A percentile compares a stretch with the other conserved stretches of the same genome.
These are phyloP conservation scores for Alternaria rosae DNA, from an alignment of 2,329 filamentous ascomycete species.

Conservation along the genomic window DNA sequence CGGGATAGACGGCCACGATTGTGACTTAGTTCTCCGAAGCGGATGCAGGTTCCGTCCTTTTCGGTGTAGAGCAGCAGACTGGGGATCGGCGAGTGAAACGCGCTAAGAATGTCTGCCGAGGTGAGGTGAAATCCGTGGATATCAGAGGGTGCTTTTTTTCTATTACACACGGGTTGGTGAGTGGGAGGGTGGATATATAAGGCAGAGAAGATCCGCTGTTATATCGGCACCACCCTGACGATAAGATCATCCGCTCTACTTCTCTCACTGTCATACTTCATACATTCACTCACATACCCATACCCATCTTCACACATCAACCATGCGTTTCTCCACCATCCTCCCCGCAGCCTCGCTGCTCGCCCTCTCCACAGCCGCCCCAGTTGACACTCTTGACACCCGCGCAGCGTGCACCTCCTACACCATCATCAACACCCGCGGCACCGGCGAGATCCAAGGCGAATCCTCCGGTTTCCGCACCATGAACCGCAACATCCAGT, in stretches of 20 bases:
- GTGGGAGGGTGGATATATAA: not conserved
- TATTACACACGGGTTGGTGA: not conserved
- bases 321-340: constrained; percentile 21
- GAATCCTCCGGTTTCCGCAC: constrained; percentile 38
- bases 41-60: not conserved
- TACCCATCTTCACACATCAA: constrained; percentile 2
- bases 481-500: constrained; percentile 42
- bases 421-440: constrained; percentile 36
- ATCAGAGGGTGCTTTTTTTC: not conserved
- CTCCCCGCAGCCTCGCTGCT: constrained; percentile 15
- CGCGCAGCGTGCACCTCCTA: constrained; percentile 23
- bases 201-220: not conserved
- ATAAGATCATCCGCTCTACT: not conserved
- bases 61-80: not conserved
- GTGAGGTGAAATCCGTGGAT: not conserved
- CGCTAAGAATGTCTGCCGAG: constrained; percentile 1
- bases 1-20: not conserved
- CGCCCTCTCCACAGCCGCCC: constrained; percentile 17
- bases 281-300: not conserved
- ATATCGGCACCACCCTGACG: not conserved
- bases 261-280: not conserved
- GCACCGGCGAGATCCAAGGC: constrained; percentile 28
- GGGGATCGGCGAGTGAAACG: not conserved
- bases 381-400: constrained; percentile 15
- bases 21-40: not conserved